phyloP scores from a whole-genome alignment of 163 green algal genomes.

The Chlorella variabilis region DNA sequence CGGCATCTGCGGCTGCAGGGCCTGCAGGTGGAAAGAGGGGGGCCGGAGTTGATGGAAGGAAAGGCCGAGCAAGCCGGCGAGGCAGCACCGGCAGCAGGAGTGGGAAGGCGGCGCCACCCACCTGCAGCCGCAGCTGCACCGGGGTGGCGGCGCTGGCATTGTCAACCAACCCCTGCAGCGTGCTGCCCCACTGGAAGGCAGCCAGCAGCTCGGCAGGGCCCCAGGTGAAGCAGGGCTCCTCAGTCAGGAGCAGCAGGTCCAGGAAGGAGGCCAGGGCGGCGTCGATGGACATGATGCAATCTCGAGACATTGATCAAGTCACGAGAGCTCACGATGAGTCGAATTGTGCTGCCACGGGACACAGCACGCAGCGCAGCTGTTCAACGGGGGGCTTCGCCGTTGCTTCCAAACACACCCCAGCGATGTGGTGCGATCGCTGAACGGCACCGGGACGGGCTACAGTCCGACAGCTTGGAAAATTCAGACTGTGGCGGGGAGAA shows the following conservation, averaged over 20 bases:
- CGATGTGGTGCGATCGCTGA: too few relatives aligned
- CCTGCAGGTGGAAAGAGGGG: too few relatives aligned
- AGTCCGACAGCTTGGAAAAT: too few relatives aligned
- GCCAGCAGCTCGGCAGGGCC: conserved; percentile 4
- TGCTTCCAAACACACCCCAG: too few relatives aligned
- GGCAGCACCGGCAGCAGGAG: background rate
- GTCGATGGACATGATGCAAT: background rate
- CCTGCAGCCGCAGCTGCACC: background rate
- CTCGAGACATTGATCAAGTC: too few relatives aligned
- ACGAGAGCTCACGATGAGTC: too few relatives aligned
- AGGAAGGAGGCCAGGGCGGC: background rate
- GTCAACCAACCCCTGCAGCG: conserved; percentile 4
- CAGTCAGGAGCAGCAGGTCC: conserved; percentile 2
- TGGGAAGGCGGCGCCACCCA: background rate
- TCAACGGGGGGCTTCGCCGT: too few relatives aligned
- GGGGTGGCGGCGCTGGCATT: background rate
- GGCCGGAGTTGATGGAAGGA: too few relatives aligned
- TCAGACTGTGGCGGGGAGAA: too few relatives aligned
- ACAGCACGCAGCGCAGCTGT: background rate
- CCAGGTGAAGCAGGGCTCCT: background rate
- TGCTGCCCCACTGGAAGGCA: conserved; percentile 26
- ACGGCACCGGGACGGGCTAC: too few relatives aligned
- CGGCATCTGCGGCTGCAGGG: background rate
- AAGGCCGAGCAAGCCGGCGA: too few relatives aligned
- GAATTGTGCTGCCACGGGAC: too few relatives aligned